These are phyloP conservation scores for Selenicereus undatus DNA, from an alignment of 148 eudicot genomes.

Conservation along the genomic window DNA sequence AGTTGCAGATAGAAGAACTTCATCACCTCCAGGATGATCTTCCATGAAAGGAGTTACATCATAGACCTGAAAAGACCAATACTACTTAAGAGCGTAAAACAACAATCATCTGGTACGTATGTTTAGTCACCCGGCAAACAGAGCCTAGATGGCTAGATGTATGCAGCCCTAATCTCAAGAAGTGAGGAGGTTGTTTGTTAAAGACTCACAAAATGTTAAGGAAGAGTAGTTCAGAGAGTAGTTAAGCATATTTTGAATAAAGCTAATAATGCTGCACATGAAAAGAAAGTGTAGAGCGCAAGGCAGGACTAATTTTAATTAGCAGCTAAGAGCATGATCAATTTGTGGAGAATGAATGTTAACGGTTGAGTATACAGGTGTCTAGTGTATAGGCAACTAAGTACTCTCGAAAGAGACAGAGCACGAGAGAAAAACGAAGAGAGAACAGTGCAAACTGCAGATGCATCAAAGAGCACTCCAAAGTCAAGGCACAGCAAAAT, in stretches of 20 bases:
- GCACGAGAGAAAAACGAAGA: neutral
- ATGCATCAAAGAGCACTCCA: neutral
- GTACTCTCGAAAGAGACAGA: too few relatives aligned
- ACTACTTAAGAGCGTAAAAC: neutral
- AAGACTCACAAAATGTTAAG: neutral
- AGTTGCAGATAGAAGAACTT: slow-evolving; percentile 83
- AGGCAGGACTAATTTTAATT: neutral
- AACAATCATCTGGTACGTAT: neutral
- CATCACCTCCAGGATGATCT: slow-evolving; percentile 98
- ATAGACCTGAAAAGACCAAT: slow-evolving; percentile 56
- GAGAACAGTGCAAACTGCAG: neutral
- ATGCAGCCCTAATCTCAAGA: neutral
- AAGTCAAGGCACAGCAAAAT: neutral
- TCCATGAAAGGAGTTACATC: slow-evolving; percentile 91
- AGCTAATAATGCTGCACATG: neutral
- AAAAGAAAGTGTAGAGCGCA: neutral
- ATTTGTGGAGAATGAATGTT: neutral
- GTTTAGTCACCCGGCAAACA: neutral
- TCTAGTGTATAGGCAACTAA: too few relatives aligned
- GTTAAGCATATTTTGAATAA: too few relatives aligned
- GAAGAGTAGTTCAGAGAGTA: neutral
- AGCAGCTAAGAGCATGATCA: neutral
- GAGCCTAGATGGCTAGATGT: neutral
- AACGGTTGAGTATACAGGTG: neutral
- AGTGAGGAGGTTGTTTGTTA: neutral